A percentile compares a stretch with the other conserved stretches of the same genome.
phyloP scores from a whole-genome alignment of 2,329 filamentous ascomycete genomes.

The Colletotrichum orchidophilum region DNA sequence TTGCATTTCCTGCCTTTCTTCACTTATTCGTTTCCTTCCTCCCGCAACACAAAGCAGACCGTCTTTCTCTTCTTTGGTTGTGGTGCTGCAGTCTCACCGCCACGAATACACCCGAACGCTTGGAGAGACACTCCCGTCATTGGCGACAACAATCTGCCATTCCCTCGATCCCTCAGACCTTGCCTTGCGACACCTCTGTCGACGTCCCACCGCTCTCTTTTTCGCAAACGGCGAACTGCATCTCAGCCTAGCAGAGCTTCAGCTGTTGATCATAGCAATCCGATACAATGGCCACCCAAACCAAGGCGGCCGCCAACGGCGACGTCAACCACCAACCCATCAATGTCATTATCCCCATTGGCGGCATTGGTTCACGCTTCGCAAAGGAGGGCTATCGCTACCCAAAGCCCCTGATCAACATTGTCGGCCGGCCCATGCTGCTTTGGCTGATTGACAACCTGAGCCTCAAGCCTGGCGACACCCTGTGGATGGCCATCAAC shows the following conservation, averaged over 20 bases:
- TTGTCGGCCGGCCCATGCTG: conserved; percentile 43
- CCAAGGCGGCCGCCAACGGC: conserved; percentile 22
- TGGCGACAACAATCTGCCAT: conserved; percentile 14
- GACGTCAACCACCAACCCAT: conserved; percentile 36
- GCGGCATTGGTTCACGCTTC: conserved; percentile 43
- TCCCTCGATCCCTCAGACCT: neutral
- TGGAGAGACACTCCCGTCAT: conserved; percentile 12
- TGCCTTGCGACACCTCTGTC: neutral
- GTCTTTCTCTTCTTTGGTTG: conserved; percentile 2
- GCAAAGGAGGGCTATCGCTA: conserved; percentile 42
- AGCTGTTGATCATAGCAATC: neutral
- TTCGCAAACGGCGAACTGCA: neutral
- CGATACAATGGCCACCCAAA: conserved; percentile 23
- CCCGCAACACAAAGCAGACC: neutral
- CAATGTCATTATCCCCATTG: conserved; percentile 45
- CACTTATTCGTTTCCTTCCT: neutral
- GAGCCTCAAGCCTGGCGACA: conserved; percentile 37
- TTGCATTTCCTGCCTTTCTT: neutral
- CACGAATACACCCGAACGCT: neutral
- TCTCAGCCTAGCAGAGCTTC: neutral
- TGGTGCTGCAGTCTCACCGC: conserved; percentile 16
- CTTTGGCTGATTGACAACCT: conserved; percentile 43
- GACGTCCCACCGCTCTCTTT: neutral
- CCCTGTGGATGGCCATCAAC: conserved; percentile 43
- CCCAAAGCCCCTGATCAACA: conserved; percentile 44